Evolutionary conservation across 306 rosid species (phyloP).

Genomic region (Vigna reflexopilosa): DNA sequence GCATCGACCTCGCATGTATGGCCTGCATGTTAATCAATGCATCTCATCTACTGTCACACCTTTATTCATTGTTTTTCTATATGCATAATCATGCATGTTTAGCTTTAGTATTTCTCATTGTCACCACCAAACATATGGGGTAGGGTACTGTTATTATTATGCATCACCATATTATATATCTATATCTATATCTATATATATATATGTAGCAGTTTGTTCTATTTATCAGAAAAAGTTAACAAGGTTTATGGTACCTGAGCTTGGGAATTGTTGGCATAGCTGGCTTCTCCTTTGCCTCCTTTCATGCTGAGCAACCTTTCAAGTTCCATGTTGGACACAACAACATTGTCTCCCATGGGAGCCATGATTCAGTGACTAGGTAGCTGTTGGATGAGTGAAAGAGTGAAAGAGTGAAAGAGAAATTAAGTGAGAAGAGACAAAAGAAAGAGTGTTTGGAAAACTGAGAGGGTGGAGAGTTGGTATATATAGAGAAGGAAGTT

Average conservation of each 20-base stretch:
- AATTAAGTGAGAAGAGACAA: background rate
- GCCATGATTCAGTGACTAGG: constrained; percentile 43
- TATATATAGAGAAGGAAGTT: constrained; percentile 41
- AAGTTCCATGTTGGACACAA: constrained; percentile 77
- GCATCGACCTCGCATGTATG: constrained; percentile 83
- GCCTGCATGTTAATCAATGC: constrained; percentile 58
- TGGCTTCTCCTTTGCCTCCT: constrained; percentile 95
- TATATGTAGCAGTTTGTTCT: background rate
- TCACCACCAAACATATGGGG: background rate
- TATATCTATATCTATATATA: no score
- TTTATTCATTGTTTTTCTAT: no score
- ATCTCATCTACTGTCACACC: background rate
- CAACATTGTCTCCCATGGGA: constrained; percentile 71
- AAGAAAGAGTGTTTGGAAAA: constrained; percentile 3
- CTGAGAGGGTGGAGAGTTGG: constrained; percentile 12
- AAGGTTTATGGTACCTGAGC: constrained; percentile 60
- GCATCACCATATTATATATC: background rate
- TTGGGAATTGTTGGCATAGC: constrained; percentile 98
- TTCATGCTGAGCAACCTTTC: constrained; percentile 92
- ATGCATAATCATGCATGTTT: background rate
- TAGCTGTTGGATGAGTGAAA: background rate
- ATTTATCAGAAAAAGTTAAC: background rate
- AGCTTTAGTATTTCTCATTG: background rate
- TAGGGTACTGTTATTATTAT: background rate
- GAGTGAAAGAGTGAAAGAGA: background rate